Evolutionary conservation across 371 early-diverging fungal species (phyloP).

Genomic region (Amoeboaphelidium protococcarum): DNA sequence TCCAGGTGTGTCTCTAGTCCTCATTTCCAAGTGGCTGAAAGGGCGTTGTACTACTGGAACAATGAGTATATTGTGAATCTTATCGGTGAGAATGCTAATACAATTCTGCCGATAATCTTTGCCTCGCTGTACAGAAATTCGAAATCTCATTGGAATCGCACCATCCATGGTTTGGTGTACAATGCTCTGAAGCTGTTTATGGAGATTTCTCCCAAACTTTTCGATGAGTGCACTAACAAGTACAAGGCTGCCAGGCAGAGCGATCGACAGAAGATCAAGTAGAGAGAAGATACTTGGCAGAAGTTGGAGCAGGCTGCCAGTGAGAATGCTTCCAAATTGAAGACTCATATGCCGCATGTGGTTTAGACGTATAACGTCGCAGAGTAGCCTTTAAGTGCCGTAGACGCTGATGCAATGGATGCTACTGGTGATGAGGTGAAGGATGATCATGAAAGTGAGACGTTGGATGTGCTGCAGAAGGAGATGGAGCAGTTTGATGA

Average conservation of each 20-base stretch:
- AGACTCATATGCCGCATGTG: conserved; percentile 1
- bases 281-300: conserved; percentile 60
- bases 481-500: conserved; percentile 30
- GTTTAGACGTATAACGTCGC: too few species aligned
- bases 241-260: conserved; percentile 57
- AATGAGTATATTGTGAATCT: conserved; percentile 80
- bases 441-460: conserved; percentile 13
- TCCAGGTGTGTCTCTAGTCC: conserved; percentile 69
- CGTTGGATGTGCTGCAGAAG: conserved; percentile 8
- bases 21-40: conserved; percentile 92
- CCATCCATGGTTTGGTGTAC: conserved; percentile 76
- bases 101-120: conserved; percentile 76
- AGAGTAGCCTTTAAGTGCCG: neutral
- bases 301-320: conserved; percentile 31
- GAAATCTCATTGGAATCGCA: conserved; percentile 85
- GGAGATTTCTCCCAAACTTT: conserved; percentile 62
- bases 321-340: conserved; percentile 16
- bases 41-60: conserved; percentile 86
- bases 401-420: neutral
- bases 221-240: conserved; percentile 58
- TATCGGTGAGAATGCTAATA: conserved; percentile 61
- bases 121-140: conserved; percentile 64
- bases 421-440: conserved; percentile 4
- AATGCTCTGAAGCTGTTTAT: conserved; percentile 73
- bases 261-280: conserved; percentile 53